Base-by-base conservation (phyloP, 192 early-diverging fungal genomes). In the Cetraspora pellucida region DNA sequence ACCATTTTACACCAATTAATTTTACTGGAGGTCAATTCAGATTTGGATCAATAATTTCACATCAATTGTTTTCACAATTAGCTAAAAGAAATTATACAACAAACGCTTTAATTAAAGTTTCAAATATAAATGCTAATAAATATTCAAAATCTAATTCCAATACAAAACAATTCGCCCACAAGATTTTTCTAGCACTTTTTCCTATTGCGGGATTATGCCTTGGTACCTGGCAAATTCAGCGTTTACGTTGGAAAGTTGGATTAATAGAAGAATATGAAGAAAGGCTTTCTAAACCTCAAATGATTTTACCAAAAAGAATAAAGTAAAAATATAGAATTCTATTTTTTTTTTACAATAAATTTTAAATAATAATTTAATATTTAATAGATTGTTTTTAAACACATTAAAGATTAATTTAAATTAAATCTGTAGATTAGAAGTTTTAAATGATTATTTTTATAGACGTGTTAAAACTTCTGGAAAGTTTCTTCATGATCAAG, bases 191-290 rank as follows among this genome's bases (percentile, higher is more conserved):
- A 58, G 79, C 81, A 14, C 59, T 84, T 49, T 72, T 89, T 58
- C 90, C 90, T 1, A 81, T 89, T 49, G 80, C 87, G 64, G 85
- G 89, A 0, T 90, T 94, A 83, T 90, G 89, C 2, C 84, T 95
- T 3, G 94, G 94, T 4, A 89, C 90, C 10, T 95, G 95, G 96
- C 96, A 97, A 81, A 87, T 93, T 2, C 90, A 95, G 74, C 86
- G 96, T 21, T 84, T 97, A 57, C 88, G 89, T 55, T 97, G 95
- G 95, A 97, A 97, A 85, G 84, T 91, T 10, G 85, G 88, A 27
- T 84, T 96, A 58, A 95, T 97, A 59, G 89, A 94, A 50, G 83
- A 87, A 45, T 84, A 90, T 69, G 90, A 94, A 74, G 83, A 87
- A 16, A 70, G 86, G 21, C 82, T 93, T 80, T 75, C 72, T 8